Conservation (phyloP, 1,284 basidiomycete genomes). For the Exobasidium rhododendri region DNA sequence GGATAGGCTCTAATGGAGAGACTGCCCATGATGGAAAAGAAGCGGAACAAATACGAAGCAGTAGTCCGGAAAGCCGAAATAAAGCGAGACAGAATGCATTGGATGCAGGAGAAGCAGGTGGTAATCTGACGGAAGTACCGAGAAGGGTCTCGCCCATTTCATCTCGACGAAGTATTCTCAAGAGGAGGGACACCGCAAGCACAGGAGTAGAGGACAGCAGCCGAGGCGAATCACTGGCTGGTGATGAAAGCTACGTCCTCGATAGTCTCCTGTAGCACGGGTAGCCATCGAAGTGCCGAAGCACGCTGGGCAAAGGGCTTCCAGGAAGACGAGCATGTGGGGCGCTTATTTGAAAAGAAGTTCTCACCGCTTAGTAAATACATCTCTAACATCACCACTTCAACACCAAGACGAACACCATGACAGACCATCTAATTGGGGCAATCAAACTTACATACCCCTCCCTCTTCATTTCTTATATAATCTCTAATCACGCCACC, state of each 20-base stretch:
- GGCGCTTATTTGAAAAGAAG: no score
- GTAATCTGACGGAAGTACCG: slow-evolving; percentile 16
- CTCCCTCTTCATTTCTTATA: no score
- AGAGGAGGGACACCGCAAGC: slow-evolving; percentile 10
- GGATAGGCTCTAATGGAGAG: background rate
- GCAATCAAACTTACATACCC: no score
- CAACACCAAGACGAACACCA: no score
- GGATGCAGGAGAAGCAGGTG: slow-evolving; percentile 17
- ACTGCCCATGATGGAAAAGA: background rate
- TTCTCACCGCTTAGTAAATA: no score
- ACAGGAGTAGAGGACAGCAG: slow-evolving; percentile 14
- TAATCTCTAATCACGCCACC: no score
- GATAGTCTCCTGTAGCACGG: no score
- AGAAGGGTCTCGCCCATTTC: background rate
- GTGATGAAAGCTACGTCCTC: slow-evolving; percentile 34
- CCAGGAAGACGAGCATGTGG: slow-evolving; percentile 25
- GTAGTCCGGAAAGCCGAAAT: background rate
- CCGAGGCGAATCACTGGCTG: slow-evolving; percentile 18
- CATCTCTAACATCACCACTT: no score
- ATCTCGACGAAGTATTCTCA: background rate
- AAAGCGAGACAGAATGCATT: slow-evolving; percentile 10
- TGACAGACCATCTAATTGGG: no score
- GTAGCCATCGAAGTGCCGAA: no score
- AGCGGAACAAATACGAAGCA: background rate
- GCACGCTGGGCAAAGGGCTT: slow-evolving; percentile 27